Evolutionary conservation across 2,329 filamentous ascomycete species (phyloP), one percentile per base, ranked within the genome.

Genomic region (Clarireedia paspali): DNA sequence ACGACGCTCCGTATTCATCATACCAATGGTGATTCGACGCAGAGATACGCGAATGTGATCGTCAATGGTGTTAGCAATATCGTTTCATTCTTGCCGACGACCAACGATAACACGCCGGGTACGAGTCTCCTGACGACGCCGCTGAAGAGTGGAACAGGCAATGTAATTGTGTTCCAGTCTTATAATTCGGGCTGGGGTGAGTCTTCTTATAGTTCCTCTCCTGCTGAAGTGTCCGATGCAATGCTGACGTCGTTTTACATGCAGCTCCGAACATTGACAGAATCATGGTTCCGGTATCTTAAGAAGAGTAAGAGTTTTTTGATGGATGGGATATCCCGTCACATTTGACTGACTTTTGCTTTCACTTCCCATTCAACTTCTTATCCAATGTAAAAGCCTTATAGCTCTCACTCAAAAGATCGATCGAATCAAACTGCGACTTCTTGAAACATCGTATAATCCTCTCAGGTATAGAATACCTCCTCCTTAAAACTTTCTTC

Each of bases 1-100:
- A 78, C 74, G 0, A 83, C 81, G 0, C 70, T 85, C 9, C 69
- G 77, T 1, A 74, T 85, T 53, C 75, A 78, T 61, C 79, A 81
- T 63, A 64, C 74, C 14, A 85, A 85, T 57, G 79, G 79, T 0
- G 80, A 85, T 59, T 74, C 62, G 0, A 65, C 65, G 0, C 74
- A 81, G 60, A 68, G 83, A 26, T 78, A 75, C 64, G 80, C 79
- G 0, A 73, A 74, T 40, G 77, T 85, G 1, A 70, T 69, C 2
- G 80, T 85, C 2, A 85, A 85, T 59, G 81, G 78, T 0, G 72
- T 72, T 0, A 63, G 62, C 7, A 72, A 79, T 63, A 72, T 71
- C 15, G 60, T 83, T 2, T 80, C 82, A 0, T 85, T 85, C 58
- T 59, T 84, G 50, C 78, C 79, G 0, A 74, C 75, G 0, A 68